Evolutionary conservation across 257 asterid species (phyloP), one percentile per base, ranked within the genome.

Genomic region (Nicotiana tomentosiformis): DNA sequence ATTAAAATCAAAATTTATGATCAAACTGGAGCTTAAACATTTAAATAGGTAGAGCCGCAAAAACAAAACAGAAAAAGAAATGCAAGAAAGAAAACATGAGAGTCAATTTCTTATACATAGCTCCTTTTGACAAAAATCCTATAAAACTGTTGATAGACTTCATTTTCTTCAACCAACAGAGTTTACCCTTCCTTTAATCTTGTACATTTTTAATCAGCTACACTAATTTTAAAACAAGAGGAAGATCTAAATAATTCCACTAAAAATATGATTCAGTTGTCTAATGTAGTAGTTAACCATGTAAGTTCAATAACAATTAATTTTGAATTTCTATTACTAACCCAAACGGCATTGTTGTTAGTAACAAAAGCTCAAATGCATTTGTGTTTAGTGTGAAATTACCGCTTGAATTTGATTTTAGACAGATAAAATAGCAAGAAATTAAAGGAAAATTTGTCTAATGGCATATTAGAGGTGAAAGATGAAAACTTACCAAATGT

Each of bases 401-500:
- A 15, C n/a, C 5, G 17, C 6, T 55, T 15, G 60, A 55, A 3
- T 55, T 55, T 14, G 8, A 43, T 8, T 43, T 43, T 43, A 43
- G 51, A 29, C 30, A 29, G 30, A 29, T 29, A 2, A 29, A 29
- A 29, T 29, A 29, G 30, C 30, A 29, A 29, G 30, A 29, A 53
- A 53, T 53, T 3, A 53, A 53, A 18, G 58, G 58, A 11, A 51
- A 14, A 10, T 2, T 2, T 53, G 58, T 15, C 0, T 12, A 43
- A 1, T 8, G 51, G 51, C 51, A 39, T 58, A 18, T 58, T 3
- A 61, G 66, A 20, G 33, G 16, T 23, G 11, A 23, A 3, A 3
- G 2, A 49, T 15, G 60, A 20, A 77, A 5, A 81, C 91, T 91
- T 61, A 94, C 98, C 92, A 30, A 93, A 92, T 1, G 98, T 92